Conservation (phyloP, 2,329 filamentous ascomycete genomes). For the Colletotrichum sp. region DNA sequence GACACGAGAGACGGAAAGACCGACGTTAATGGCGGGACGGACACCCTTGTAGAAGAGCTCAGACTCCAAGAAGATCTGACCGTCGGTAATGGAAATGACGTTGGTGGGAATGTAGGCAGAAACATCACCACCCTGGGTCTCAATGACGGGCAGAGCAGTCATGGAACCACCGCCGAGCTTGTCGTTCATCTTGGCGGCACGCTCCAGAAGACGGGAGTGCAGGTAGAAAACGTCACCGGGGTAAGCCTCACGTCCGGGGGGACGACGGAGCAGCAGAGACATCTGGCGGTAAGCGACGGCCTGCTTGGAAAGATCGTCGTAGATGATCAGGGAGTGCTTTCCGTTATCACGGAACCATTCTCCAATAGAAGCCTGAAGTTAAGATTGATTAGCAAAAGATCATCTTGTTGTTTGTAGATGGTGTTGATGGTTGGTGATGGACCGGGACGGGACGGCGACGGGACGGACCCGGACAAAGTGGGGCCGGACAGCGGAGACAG, state of each 20-base stretch:
- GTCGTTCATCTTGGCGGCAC: conserved; percentile 98
- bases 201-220: conserved; percentile 98
- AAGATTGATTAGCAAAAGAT: not conserved
- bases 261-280: conserved; percentile 96
- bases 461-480: not conserved
- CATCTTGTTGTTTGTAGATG: not conserved
- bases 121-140: conserved; percentile 99
- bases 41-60: conserved; percentile 99
- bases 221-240: conserved; percentile 99
- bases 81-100: conserved; percentile 99
- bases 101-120: conserved; percentile 99
- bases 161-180: conserved; percentile 94
- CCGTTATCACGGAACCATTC: conserved; percentile 85
- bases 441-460: not conserved
- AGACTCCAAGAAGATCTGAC: conserved; percentile 99
- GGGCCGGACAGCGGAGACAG: not conserved
- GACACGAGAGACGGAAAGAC: conserved; percentile 99
- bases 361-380: conserved; percentile 37
- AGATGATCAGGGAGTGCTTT: conserved; percentile 89
- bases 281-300: conserved; percentile 98
- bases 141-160: conserved; percentile 96
- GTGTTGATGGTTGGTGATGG: not conserved
- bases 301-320: conserved; percentile 97
- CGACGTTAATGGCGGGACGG: conserved; percentile 99
- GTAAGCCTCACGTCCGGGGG: conserved; percentile 98